Percentiles rank a stretch among this genome's conserved stretches.
Evolutionary conservation across 2,329 filamentous ascomycete genomes (phyloP).

Genomic region (Phialocephala sp.): DNA sequence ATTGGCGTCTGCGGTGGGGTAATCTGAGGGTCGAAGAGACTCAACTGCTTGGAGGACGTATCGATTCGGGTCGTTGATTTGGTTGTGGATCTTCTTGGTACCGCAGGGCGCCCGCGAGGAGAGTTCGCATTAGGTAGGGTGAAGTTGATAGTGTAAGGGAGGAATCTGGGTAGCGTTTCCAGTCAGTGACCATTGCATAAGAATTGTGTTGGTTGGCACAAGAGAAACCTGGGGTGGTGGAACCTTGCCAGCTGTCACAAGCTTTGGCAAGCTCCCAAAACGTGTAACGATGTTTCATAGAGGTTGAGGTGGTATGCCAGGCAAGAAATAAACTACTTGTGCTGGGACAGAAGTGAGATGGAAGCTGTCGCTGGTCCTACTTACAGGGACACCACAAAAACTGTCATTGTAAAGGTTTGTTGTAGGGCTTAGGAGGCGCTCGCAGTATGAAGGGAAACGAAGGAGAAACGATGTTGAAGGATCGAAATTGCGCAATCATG

Average conservation of each 20-base stretch:
- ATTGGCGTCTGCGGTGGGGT: conserved; percentile 44
- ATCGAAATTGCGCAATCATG: conserved; percentile 37
- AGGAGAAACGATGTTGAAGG: conserved; percentile 13
- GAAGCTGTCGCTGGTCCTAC: conserved; percentile 36
- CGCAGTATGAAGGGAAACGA: conserved; percentile 24
- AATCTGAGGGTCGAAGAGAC: conserved; percentile 40
- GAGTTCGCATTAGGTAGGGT: conserved; percentile 63
- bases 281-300: conserved; percentile 2
- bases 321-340: not conserved
- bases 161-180: conserved; percentile 64
- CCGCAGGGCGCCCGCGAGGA: conserved; percentile 37
- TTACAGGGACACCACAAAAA: conserved; percentile 65
- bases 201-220: conserved; percentile 1
- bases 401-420: conserved; percentile 53
- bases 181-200: conserved; percentile 26
- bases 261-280: conserved; percentile 12
- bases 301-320: not conserved
- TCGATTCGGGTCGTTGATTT: conserved; percentile 54
- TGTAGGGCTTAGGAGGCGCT: conserved; percentile 27
- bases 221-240: not conserved
- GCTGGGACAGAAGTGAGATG: not conserved
- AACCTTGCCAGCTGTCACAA: conserved; percentile 6
- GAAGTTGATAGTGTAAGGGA: conserved; percentile 93
- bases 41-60: conserved; percentile 55
- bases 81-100: conserved; percentile 45